Conservation (phyloP, 257 asterid species). For the Agastache rugosa region DNA sequence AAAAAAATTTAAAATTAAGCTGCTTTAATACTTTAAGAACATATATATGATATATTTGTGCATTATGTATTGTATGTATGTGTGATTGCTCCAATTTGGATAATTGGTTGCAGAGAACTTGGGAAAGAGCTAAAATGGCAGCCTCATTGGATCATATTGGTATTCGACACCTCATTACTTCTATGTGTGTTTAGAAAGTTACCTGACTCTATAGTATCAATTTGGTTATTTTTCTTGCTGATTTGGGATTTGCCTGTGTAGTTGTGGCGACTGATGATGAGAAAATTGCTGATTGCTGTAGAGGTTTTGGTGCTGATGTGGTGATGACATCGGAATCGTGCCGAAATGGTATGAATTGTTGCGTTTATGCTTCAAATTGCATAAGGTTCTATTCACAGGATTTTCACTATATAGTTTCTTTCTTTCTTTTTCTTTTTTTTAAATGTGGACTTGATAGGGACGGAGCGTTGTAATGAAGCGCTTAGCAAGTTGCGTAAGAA, state of each 20-base stretch:
- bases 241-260: slow-evolving; percentile 36
- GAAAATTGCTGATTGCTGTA: slow-evolving; percentile 87
- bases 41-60: not conserved
- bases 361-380: not conserved
- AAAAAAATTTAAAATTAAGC: not conserved
- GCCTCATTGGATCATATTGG: slow-evolving; percentile 78
- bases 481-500: slow-evolving; percentile 68
- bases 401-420: not conserved
- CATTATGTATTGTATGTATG: not conserved
- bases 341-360: slow-evolving; percentile 60
- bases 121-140: slow-evolving; percentile 90
- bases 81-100: slow-evolving; percentile 27
- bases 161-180: slow-evolving; percentile 32
- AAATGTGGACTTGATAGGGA: slow-evolving; percentile 53
- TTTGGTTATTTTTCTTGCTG: slow-evolving; percentile 6
- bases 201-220: not conserved
- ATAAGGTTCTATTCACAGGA: not conserved
- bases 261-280: slow-evolving; percentile 97
- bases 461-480: slow-evolving; percentile 89
- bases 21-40: not conserved
- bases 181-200: not conserved
- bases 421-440: not conserved
- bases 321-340: slow-evolving; percentile 90
- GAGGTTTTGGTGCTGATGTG: slow-evolving; percentile 91
- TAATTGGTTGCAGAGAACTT: slow-evolving; percentile 75